Conservation (phyloP, 1,284 basidiomycete species). For the Caloboletus inedulis region DNA sequence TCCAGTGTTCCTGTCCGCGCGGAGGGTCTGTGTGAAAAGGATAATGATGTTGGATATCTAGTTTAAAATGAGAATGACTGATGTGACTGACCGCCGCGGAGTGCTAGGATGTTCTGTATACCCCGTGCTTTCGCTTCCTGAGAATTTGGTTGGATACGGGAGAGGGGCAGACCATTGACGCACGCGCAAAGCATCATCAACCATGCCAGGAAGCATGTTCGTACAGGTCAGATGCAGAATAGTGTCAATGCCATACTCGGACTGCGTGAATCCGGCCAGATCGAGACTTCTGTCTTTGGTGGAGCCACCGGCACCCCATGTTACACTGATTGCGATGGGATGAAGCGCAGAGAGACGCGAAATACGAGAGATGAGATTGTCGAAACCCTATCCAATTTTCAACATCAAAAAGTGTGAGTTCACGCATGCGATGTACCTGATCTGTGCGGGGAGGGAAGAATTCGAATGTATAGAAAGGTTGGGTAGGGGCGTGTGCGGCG, state of each 20-base stretch:
- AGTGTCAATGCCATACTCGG: conserved; percentile 74
- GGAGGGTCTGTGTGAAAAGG: conserved; percentile 69
- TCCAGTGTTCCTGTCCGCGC: conserved; percentile 90
- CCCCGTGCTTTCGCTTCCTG: conserved; percentile 81
- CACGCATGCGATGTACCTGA: conserved; percentile 45
- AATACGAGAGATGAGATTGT: conserved; percentile 82
- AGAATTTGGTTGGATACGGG: conserved; percentile 4
- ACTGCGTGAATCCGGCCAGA: conserved; percentile 71
- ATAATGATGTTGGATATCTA: not conserved
- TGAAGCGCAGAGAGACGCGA: conserved; percentile 65
- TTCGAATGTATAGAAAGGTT: conserved; percentile 85
- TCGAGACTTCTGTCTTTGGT: conserved; percentile 89
- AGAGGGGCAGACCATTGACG: conserved; percentile 12
- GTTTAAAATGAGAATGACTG: conserved; percentile 18
- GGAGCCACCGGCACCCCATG: conserved; percentile 96
- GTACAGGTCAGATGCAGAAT: conserved; percentile 97
- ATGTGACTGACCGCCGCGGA: conserved; percentile 92
- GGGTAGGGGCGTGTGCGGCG: conserved; percentile 35
- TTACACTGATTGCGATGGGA: conserved; percentile 83
- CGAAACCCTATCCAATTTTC: conserved; percentile 60
- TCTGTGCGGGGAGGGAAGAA: conserved; percentile 96
- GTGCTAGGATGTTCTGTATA: conserved; percentile 88
- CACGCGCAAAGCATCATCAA: conserved; percentile 84
- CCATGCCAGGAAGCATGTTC: conserved; percentile 87
- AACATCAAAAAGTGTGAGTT: conserved; percentile 13